These are phyloP conservation scores for Fusarium sp. DNA, from an alignment of 2,329 filamentous ascomycete species.

Conservation along the genomic window DNA sequence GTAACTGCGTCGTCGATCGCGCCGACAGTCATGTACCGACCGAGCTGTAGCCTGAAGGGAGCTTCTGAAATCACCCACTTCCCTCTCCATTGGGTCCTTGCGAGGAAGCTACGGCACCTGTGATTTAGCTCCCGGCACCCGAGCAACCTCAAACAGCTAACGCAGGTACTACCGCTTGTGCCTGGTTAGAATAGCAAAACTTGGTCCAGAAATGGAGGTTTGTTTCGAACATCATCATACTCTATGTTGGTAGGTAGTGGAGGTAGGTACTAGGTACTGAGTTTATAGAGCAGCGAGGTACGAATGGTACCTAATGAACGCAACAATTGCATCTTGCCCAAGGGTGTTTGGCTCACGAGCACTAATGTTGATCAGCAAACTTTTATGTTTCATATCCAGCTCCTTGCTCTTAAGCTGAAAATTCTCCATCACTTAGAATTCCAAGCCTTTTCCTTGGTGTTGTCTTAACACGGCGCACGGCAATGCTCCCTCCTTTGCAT, in stretches of 20 bases:
- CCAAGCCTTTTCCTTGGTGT: conserved; percentile 3
- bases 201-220: conserved; percentile 8
- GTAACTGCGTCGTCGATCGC: conserved; percentile 29
- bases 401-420: not conserved
- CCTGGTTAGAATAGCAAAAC: conserved; percentile 7
- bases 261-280: not conserved
- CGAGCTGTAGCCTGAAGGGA: not conserved
- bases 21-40: conserved; percentile 5
- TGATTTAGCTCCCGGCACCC: conserved; percentile 21
- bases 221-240: conserved; percentile 22
- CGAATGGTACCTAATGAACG: not conserved
- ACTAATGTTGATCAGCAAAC: not conserved
- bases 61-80: not conserved
- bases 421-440: not conserved
- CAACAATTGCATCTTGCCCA: not conserved
- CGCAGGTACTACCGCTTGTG: conserved; percentile 12
- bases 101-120: conserved; percentile 12
- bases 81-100: not conserved
- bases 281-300: not conserved
- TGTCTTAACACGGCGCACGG: not conserved
- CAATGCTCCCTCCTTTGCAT: not conserved
- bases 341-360: not conserved
- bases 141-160: conserved; percentile 32
- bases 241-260: not conserved
- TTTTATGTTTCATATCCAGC: not conserved